Percentiles rank a stretch among this genome's conserved stretches.
Evolutionary conservation across 805 yeast genomes (phyloP).

Genomic region (Kodamaea kaohsiungensis): DNA sequence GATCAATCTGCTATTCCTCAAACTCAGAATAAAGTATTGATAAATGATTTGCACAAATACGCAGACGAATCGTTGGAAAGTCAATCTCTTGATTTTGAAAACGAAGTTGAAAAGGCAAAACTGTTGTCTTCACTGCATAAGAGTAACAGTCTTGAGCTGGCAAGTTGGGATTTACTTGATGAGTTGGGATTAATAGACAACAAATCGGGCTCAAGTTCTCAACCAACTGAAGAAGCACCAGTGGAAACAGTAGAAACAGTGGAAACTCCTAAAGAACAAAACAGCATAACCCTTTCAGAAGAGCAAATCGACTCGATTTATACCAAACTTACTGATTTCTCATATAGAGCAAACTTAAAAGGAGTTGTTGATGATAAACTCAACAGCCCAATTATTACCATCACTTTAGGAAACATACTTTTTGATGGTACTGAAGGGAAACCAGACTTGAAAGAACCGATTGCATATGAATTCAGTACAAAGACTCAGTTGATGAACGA

Average conservation of each 20-base stretch:
- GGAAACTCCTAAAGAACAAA: not conserved
- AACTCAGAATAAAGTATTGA: slow-evolving; percentile 2
- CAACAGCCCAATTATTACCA: slow-evolving; percentile 32
- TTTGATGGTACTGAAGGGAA: slow-evolving; percentile 19
- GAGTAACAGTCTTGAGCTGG: slow-evolving; percentile 1
- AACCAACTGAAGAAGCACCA: no score
- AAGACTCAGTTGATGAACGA: slow-evolving; percentile 35
- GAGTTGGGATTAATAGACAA: slow-evolving; percentile 17
- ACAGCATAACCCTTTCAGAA: slow-evolving; percentile 7
- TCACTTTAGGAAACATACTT: slow-evolving; percentile 42
- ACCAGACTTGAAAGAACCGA: slow-evolving; percentile 7
- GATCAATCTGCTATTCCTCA: not conserved
- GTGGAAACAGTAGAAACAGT: not conserved
- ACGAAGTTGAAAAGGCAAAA: slow-evolving; percentile 17
- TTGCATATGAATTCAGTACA: slow-evolving; percentile 31
- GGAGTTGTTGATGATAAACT: slow-evolving; percentile 22
- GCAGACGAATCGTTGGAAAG: slow-evolving; percentile 17
- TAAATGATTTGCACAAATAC: slow-evolving; percentile 13
- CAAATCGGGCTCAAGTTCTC: not conserved
- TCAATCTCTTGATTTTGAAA: slow-evolving; percentile 13
- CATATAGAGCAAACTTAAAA: slow-evolving; percentile 19
- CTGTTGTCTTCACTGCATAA: slow-evolving; percentile 10
- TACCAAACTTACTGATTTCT: slow-evolving; percentile 25
- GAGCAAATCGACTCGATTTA: slow-evolving; percentile 24
- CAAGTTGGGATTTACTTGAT: slow-evolving; percentile 18